These are phyloP conservation scores for Boletus sensibilis DNA, from an alignment of 768 basidiomycete genomes.

Conservation along the genomic window DNA sequence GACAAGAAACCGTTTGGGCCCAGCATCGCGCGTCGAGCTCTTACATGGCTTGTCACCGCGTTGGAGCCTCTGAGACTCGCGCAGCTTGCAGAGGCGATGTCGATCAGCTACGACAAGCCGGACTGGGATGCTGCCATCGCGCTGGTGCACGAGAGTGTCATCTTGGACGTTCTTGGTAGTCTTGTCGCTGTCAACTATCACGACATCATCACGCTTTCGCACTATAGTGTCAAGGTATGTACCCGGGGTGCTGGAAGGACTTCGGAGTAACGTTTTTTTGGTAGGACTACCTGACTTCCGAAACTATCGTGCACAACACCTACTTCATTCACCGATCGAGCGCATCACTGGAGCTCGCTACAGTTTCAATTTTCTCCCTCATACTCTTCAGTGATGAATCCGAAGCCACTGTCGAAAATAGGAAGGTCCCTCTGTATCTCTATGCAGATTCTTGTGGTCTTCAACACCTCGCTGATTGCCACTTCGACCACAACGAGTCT, in stretches of 20 bases:
- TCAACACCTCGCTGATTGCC: neutral
- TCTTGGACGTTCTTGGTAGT: neutral
- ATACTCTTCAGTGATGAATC: neutral
- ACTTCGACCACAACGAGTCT: neutral
- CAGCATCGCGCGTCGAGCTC: neutral
- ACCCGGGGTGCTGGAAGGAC: neutral
- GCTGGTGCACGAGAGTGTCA: neutral
- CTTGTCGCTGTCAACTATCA: neutral
- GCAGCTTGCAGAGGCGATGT: neutral
- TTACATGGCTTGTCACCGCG: neutral
- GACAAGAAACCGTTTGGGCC: too few species aligned
- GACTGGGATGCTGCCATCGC: neutral
- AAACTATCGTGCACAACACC: neutral
- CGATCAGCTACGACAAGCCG: neutral
- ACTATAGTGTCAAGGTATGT: neutral
- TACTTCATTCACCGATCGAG: neutral
- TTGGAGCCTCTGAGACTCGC: neutral
- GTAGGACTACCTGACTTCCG: neutral
- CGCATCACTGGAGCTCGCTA: neutral
- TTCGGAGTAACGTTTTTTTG: neutral
- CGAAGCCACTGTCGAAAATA: neutral
- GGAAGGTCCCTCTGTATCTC: neutral
- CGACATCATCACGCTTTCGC: neutral
- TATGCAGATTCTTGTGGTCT: neutral
- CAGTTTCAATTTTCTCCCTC: neutral